phyloP scores from a whole-genome alignment of 441 rosid genomes.

The Adansonia madagascariensis region DNA sequence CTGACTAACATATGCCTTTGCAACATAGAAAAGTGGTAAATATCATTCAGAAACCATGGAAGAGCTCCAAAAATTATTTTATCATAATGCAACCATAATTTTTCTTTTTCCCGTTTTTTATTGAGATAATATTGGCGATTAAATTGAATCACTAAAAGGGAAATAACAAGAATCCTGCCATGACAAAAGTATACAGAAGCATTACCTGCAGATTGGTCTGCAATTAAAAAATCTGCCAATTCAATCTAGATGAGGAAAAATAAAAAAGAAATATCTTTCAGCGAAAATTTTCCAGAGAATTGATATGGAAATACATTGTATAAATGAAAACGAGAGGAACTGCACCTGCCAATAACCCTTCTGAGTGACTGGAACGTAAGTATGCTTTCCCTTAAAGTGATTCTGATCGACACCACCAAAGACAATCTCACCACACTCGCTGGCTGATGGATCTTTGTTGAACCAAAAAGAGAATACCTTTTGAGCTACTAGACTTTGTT shows the following conservation, averaged over 20 bases:
- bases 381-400: constrained; percentile 64
- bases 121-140: neutral
- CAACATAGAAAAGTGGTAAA: neutral
- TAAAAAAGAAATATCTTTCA: constrained; percentile 2
- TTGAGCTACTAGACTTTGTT: constrained; percentile 56
- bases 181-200: neutral
- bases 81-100: neutral
- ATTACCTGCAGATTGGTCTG: constrained; percentile 24
- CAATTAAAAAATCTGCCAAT: constrained; percentile 25
- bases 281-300: neutral
- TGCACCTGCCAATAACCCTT: constrained; percentile 70
- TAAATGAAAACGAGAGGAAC: neutral
- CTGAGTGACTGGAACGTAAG: constrained; percentile 62
- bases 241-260: constrained; percentile 22
- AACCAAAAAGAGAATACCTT: constrained; percentile 66
- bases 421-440: constrained; percentile 64
- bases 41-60: neutral
- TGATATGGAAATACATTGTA: neutral
- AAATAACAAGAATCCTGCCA: neutral
- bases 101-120: neutral
- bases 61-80: neutral
- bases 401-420: constrained; percentile 61
- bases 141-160: neutral
- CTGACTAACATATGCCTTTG: neutral
- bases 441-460: constrained; percentile 50